Conservation (phyloP, 1,284 basidiomycete genomes). For the Ceratobasidium sp. region DNA sequence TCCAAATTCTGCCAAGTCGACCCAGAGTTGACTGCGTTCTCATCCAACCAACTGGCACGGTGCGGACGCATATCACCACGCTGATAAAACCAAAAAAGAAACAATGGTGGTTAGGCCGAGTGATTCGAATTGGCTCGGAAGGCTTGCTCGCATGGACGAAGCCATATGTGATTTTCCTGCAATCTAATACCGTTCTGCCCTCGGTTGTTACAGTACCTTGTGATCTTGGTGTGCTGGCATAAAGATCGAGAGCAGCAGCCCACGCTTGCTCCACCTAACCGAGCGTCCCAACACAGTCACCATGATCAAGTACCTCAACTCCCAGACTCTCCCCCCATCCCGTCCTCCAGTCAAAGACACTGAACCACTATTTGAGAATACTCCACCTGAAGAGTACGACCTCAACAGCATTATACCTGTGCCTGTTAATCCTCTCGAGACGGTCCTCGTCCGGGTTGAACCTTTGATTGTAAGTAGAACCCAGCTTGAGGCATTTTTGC, state of each 20-base stretch:
- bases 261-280: neutral
- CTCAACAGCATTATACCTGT: constrained; percentile 1
- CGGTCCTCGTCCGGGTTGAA: neutral
- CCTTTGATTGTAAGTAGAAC: neutral
- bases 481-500: neutral
- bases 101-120: neutral
- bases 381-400: neutral
- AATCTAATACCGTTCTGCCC: neutral
- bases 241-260: neutral
- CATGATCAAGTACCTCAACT: constrained; percentile 4
- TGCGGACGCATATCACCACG: neutral
- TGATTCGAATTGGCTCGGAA: neutral
- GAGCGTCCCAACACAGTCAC: neutral
- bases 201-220: neutral
- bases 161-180: no score
- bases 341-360: constrained; percentile 12
- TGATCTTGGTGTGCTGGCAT: neutral
- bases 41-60: neutral
- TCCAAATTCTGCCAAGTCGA: no score
- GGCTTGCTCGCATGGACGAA: neutral
- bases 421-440: neutral
- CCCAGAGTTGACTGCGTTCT: no score
- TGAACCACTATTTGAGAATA: constrained; percentile 12
- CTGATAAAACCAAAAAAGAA: neutral
- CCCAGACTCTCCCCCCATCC: neutral